Conservation (phyloP, 106 monocot genomes). For the Dendrobium catenatum region DNA sequence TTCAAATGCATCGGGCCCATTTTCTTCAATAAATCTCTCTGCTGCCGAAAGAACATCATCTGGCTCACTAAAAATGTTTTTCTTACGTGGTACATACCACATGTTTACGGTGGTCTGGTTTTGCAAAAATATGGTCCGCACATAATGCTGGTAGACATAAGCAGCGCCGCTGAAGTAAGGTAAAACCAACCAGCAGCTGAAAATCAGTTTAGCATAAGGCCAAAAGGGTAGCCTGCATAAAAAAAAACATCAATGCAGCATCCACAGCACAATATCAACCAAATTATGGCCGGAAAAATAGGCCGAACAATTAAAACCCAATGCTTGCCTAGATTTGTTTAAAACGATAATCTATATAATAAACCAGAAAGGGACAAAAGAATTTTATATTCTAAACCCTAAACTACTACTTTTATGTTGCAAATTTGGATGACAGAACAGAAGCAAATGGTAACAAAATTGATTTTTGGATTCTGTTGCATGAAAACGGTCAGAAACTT, state of each 20-base stretch:
- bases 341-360: background rate
- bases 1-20: constrained; percentile 67
- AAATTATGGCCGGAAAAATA: background rate
- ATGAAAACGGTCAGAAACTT: background rate
- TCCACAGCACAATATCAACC: background rate
- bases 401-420: too few relatives aligned
- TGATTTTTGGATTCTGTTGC: background rate
- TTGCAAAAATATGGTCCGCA: constrained; percentile 34
- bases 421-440: background rate
- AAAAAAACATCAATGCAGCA: background rate
- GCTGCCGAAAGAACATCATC: constrained; percentile 59
- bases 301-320: background rate
- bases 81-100: constrained; percentile 45
- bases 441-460: background rate
- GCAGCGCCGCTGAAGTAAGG: constrained; percentile 86
- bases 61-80: constrained; percentile 31
- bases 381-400: background rate
- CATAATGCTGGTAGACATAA: constrained; percentile 71
- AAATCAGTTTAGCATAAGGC: constrained; percentile 54
- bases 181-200: constrained; percentile 70
- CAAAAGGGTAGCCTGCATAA: constrained; percentile 76
- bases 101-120: constrained; percentile 46
- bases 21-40: constrained; percentile 62
- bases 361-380: background rate
- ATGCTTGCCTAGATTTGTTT: background rate